Conservation (phyloP, 192 early-diverging fungal species). For the Jimgerdemannia flammicorona region DNA sequence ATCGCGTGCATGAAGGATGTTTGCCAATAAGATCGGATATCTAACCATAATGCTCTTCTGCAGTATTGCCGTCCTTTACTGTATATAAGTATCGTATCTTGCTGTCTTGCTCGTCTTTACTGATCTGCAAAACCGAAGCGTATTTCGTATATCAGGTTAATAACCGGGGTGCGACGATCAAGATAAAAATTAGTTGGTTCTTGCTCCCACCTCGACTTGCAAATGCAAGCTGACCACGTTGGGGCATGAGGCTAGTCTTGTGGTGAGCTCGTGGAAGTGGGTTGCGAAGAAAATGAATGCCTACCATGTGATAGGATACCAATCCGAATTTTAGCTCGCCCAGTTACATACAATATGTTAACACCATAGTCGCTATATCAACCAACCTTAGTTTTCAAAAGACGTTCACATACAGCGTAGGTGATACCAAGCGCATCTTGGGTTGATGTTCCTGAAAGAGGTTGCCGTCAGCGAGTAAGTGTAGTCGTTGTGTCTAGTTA, state of each 20-base stretch:
- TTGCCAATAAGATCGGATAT: neutral
- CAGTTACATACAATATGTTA: too few relatives aligned
- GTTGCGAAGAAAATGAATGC: conserved; percentile 73
- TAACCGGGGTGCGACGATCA: too few relatives aligned
- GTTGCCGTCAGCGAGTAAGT: too few relatives aligned
- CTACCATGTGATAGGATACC: conserved; percentile 2
- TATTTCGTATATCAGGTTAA: too few relatives aligned
- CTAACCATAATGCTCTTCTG: conserved; percentile 43
- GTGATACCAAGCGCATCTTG: conserved; percentile 7
- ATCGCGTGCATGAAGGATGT: neutral
- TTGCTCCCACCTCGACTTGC: conserved; percentile 34
- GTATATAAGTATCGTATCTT: conserved; percentile 42
- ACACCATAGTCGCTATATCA: too few relatives aligned
- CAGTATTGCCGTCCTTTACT: conserved; percentile 39
- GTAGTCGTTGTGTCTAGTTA: too few relatives aligned
- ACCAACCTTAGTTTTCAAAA: conserved; percentile 4
- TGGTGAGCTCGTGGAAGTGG: conserved; percentile 69
- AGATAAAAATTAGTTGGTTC: neutral
- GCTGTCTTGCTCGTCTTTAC: conserved; percentile 2
- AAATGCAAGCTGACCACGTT: conserved; percentile 62
- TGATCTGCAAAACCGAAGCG: neutral
- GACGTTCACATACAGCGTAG: neutral
- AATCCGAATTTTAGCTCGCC: too few relatives aligned
- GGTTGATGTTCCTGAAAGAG: neutral
- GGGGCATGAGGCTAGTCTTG: conserved; percentile 43